Base-by-base conservation (phyloP, 2,329 filamentous ascomycete genomes). In the Claviceps monticola region DNA sequence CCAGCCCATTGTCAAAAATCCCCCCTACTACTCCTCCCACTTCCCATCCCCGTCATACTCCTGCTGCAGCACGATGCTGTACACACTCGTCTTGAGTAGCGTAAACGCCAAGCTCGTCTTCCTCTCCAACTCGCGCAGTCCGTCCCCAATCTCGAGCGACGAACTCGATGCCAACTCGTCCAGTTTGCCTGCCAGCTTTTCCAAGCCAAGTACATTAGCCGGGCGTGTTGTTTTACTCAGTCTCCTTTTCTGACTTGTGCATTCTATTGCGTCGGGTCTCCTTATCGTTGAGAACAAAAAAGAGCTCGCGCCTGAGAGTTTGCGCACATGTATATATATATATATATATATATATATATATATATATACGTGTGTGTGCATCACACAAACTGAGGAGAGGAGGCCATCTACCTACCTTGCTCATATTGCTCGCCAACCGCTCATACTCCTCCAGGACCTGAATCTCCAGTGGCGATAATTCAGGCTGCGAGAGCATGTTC, bases 61-160 rank as follows among this genome's bases (percentile, higher is more conserved):
- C 76, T 97, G 91, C 77, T 98, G 91, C 72, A 98, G 68, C 55
- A 98, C 90, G 72, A 98, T 98, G 65, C 87, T 95, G 72, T 98
- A 98, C 57, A 98, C 93, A 68, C 91, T 97, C 17, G 93, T 91
- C 74, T 98, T 98, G 64, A 98, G 77, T 64, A 97, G 70, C 56
- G 93, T 98, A 68, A 95, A 97, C 21, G 96, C 91, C 51, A 95
- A 74, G 59, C 88, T 89, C 44, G 91, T 96, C 74, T 97, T 96
- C 60, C 93, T 78, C 74, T 98, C 93, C 51, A 98, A 74, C 44
- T 90, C 83, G 51, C 93, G 76, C 60, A 98, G 74, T 8, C 87
- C 84, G 66, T 98, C 88, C 50, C 94, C 76, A 53, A 94, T 90
- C 58, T 86, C 88, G 6, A 85, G 84, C 21, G 88, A 84, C 0